Evolutionary conservation across 257 asterid species (phyloP).

Genomic region (Solanum tarijense): DNA sequence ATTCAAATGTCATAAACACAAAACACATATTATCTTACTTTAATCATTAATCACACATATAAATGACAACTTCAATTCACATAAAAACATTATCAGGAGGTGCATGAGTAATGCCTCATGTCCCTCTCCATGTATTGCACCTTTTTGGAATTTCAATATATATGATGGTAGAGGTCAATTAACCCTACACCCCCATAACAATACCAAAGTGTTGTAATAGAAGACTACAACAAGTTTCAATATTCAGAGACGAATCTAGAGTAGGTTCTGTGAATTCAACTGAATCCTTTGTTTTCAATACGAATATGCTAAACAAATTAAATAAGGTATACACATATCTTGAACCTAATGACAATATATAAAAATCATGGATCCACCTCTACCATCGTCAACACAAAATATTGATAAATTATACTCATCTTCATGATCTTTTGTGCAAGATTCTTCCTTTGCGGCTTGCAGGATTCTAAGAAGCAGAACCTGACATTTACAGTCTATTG

Average conservation of each 20-base stretch:
- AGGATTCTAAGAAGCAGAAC: not conserved
- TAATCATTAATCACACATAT: not conserved
- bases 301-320: not conserved
- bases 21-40: not conserved
- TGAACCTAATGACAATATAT: not conserved
- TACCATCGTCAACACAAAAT: not conserved
- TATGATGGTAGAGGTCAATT: not conserved
- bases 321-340: not conserved
- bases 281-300: not conserved
- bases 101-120: not conserved
- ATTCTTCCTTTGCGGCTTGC: not conserved
- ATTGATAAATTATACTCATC: not conserved
- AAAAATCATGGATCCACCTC: not conserved
- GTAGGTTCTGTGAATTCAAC: not conserved
- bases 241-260: not conserved
- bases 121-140: not conserved
- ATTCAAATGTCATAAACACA: not conserved
- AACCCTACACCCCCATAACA: not conserved
- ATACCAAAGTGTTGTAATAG: not conserved
- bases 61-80: not conserved
- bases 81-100: not conserved
- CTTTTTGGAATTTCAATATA: not conserved
- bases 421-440: not conserved
- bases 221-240: not conserved
- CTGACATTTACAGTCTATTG: conserved; percentile 1